Evolutionary conservation across 2,329 filamentous ascomycete species (phyloP).

Genomic region (Fusarium multiceps): DNA sequence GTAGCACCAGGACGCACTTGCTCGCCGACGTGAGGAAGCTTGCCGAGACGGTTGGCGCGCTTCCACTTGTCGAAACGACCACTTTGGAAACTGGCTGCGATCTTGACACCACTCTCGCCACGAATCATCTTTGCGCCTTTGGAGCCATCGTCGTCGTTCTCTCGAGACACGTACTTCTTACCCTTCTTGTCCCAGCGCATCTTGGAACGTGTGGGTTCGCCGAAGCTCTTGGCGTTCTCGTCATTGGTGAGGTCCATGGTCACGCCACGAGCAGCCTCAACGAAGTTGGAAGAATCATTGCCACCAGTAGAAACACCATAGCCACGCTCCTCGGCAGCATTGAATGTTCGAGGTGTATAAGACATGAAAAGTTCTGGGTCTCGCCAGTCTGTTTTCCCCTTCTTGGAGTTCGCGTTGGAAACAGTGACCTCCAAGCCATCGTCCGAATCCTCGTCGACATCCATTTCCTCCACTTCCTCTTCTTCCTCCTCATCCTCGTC

Average conservation of each 20-base stretch:
- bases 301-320: conserved; percentile 92
- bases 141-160: conserved; percentile 94
- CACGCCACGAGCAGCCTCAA: conserved; percentile 84
- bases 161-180: conserved; percentile 91
- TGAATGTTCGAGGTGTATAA: conserved; percentile 84
- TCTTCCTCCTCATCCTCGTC: conserved; percentile 43
- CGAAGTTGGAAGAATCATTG: conserved; percentile 76
- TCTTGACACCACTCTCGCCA: conserved; percentile 95
- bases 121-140: conserved; percentile 77
- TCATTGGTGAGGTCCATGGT: conserved; percentile 95
- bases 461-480: conserved; percentile 51
- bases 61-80: conserved; percentile 95
- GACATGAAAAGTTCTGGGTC: conserved; percentile 96
- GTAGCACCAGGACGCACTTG: conserved; percentile 65
- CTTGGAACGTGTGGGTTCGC: conserved; percentile 75
- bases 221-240: conserved; percentile 83
- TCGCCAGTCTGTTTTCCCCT: conserved; percentile 74
- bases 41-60: conserved; percentile 82
- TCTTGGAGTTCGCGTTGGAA: conserved; percentile 66
- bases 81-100: conserved; percentile 91
- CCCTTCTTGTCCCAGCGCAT: conserved; percentile 98
- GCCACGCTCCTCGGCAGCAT: conserved; percentile 87
- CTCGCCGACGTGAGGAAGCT: conserved; percentile 85
- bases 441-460: conserved; percentile 61
- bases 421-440: conserved; percentile 79